Percentiles rank a stretch among this genome's conserved stretches.
phyloP scores from a whole-genome alignment of 352 stramenopile genomes.

The Phytophthora sansomeana region DNA sequence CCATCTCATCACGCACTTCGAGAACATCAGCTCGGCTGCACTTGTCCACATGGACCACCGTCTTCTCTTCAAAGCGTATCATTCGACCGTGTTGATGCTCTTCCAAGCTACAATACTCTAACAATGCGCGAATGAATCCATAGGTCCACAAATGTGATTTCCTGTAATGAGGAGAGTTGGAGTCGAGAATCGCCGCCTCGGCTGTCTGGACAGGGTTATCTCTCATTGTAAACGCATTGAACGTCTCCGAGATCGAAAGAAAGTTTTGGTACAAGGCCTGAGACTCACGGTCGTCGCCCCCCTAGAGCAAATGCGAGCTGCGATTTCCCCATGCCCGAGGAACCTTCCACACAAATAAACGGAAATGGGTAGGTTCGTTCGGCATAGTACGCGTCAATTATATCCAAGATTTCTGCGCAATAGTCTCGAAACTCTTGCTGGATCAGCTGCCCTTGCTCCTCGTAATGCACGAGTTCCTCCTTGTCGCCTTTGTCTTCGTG shows the following conservation, averaged over 20 bases:
- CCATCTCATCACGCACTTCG: background rate
- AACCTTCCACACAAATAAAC: conserved; percentile 19
- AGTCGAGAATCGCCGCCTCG: background rate
- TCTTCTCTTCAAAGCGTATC: conserved; percentile 1
- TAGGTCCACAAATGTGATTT: background rate
- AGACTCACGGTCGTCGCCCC: background rate
- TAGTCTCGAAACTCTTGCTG: too few relatives aligned
- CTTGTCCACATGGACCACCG: background rate
- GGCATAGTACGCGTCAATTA: too few relatives aligned
- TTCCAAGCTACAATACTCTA: background rate
- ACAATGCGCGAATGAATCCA: conserved; percentile 12
- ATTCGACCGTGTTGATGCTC: background rate
- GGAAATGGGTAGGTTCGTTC: conserved; percentile 3
- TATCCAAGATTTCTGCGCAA: too few relatives aligned
- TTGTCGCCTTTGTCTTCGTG: too few relatives aligned
- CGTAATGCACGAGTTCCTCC: too few relatives aligned
- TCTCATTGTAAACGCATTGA: background rate
- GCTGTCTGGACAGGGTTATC: background rate
- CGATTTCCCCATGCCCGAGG: conserved; percentile 18
- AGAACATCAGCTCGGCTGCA: background rate
- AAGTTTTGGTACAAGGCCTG: conserved; percentile 1
- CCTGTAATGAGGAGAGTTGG: background rate
- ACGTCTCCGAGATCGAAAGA: background rate
- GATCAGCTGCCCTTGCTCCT: too few relatives aligned
- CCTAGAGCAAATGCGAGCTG: conserved; percentile 17